These are phyloP conservation scores for Comarum palustre DNA, from an alignment of 306 rosid species.

Conservation along the genomic window DNA sequence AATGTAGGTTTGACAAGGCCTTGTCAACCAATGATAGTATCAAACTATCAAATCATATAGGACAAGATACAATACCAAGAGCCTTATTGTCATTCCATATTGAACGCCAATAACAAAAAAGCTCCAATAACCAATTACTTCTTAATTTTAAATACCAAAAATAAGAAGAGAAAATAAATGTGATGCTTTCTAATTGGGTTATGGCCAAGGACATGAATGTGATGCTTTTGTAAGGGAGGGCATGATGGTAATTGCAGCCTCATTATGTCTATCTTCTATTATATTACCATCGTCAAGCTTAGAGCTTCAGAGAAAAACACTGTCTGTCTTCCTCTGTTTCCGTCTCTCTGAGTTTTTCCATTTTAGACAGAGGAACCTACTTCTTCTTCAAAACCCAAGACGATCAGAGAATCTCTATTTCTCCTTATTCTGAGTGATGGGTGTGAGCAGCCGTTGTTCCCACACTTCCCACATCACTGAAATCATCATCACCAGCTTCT, in stretches of 20 bases:
- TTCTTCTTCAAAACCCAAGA: neutral
- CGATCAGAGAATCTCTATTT: neutral
- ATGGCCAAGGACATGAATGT: neutral
- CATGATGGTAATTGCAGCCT: conserved; percentile 13
- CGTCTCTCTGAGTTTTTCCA: neutral
- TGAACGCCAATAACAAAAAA: too few relatives aligned
- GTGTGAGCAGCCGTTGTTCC: conserved; percentile 84
- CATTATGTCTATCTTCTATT: conserved; percentile 12
- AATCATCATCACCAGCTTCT: conserved; percentile 91
- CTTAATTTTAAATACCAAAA: neutral
- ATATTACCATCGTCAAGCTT: conserved; percentile 15
- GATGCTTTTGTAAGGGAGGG: conserved; percentile 20
- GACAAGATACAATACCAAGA: neutral
- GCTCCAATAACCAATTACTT: neutral
- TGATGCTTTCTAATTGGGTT: neutral
- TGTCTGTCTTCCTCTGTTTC: neutral
- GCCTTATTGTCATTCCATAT: neutral
- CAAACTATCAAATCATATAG: neutral
- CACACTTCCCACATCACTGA: conserved; percentile 90
- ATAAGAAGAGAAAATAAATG: neutral
- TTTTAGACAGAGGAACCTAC: neutral
- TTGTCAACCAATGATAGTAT: neutral
- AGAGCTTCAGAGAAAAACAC: neutral
- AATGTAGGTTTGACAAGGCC: neutral
- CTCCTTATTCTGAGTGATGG: conserved; percentile 71